phyloP scores from a whole-genome alignment of 331 rosid species.

The Malus hybrid region DNA sequence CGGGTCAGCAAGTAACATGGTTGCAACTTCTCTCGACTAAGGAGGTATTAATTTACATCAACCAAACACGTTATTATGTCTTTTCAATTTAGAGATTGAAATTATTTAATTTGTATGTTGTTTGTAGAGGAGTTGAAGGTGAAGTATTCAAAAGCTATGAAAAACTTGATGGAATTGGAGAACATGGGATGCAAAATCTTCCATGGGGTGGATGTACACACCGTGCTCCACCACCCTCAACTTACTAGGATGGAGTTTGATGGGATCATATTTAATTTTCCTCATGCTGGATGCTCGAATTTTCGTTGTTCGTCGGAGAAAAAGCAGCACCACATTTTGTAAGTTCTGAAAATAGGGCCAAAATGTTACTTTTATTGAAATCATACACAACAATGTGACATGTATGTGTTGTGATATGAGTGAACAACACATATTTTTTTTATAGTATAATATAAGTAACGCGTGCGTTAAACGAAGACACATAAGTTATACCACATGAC shows the following conservation, averaged over 20 bases:
- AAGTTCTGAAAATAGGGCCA: background rate
- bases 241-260: background rate
- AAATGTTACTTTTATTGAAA: too few species aligned
- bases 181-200: background rate
- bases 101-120: too few species aligned
- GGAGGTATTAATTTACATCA: background rate
- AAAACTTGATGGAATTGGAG: background rate
- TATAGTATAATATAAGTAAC: too few species aligned
- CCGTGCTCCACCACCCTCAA: background rate
- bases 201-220: slow-evolving; percentile 8
- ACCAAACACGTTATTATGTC: background rate
- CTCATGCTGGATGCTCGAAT: background rate
- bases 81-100: too few species aligned
- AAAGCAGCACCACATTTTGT: background rate
- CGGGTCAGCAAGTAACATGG: slow-evolving; percentile 24
- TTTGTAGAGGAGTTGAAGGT: background rate
- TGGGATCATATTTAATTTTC: slow-evolving; percentile 19
- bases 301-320: background rate
- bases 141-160: background rate
- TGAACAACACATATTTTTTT: too few species aligned
- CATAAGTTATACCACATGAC: too few species aligned
- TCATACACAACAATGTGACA: too few species aligned
- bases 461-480: too few species aligned
- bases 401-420: too few species aligned
- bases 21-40: slow-evolving; percentile 34